phyloP scores from a whole-genome alignment of 805 yeast genomes.

The Candida bentonensis region DNA sequence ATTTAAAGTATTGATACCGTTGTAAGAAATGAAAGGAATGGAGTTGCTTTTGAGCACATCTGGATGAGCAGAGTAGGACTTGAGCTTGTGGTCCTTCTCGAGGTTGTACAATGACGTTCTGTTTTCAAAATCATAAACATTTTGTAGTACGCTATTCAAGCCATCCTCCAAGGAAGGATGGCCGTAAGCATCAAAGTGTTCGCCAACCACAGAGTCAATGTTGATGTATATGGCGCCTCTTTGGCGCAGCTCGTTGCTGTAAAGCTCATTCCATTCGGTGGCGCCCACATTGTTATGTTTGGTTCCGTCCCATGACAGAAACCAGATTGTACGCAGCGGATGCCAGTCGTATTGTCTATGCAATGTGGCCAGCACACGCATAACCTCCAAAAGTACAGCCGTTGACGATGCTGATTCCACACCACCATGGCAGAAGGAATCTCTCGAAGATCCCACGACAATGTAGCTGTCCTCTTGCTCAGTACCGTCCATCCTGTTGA shows the following conservation, averaged over 20 bases:
- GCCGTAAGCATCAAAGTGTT: constrained; percentile 38
- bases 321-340: constrained; percentile 71
- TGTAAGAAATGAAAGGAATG: not conserved
- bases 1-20: not conserved
- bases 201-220: constrained; percentile 46
- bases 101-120: constrained; percentile 14
- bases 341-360: constrained; percentile 58
- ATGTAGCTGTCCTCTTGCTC: constrained; percentile 67
- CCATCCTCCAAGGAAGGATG: constrained; percentile 46
- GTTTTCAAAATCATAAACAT: constrained; percentile 9
- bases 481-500: constrained; percentile 64
- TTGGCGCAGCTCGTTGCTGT: constrained; percentile 35
- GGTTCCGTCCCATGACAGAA: constrained; percentile 72
- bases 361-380: constrained; percentile 51
- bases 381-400: constrained; percentile 53
- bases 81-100: constrained; percentile 12
- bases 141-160: constrained; percentile 28
- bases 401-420: constrained; percentile 62
- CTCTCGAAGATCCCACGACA: constrained; percentile 73
- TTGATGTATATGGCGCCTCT: constrained; percentile 64
- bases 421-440: constrained; percentile 66
- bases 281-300: constrained; percentile 75
- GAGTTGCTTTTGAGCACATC: not conserved
- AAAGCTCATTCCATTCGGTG: constrained; percentile 58
- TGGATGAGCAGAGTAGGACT: not conserved